Evolutionary conservation across 345 rosid species (phyloP), one percentile per base, ranked within the genome.

Genomic region (Euphorbia tirucalli): DNA sequence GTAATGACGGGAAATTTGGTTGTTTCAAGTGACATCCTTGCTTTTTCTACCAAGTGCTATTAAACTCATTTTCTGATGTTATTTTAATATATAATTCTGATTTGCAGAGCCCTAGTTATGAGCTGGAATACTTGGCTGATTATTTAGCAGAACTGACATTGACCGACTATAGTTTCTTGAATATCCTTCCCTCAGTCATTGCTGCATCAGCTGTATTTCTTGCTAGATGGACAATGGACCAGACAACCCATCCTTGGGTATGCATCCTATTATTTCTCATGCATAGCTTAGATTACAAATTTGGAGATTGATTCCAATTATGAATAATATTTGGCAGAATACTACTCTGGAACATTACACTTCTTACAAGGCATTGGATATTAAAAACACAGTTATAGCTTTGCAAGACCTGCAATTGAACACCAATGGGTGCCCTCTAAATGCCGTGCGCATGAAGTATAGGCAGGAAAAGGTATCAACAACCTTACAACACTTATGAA

Each of bases 181-280:
- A 76, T 59, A 88, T 79, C 31, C 85, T 87, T 57, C 98, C 98
- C 70, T 94, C 98, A 31, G 69, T 85, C 31, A 80, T 89, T 68
- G 97, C 98, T 76, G 97, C 98, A 21, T 90, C 98, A 9, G 90
- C 97, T 61, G 92, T 94, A 28, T 90, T 94, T 77, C 96, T 94
- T 13, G 95, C 96, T 62, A 85, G 83, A 80, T 94, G 98, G 98
- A 94, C 98, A 3, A 52, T 92, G 76, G 91, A 91, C 74, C 94
- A 85, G 58, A 87, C 92, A 58, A 75, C 74, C 65, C 90, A 90
- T 68, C 97, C 98, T 61, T 94, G 98, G 98, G 98, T 94, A 59
- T 62, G 86, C 70, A 66, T 65, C 77, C 74, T 66, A 46, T 55
- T 39, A 32, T 63, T 59, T 37, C 71, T 46, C 54, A 43, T 25